A percentile compares a stretch with the other conserved stretches of the same genome.
These are phyloP conservation scores for Metarhizium anisopliae DNA, from an alignment of 2,329 filamentous ascomycete species.

Conservation along the genomic window DNA sequence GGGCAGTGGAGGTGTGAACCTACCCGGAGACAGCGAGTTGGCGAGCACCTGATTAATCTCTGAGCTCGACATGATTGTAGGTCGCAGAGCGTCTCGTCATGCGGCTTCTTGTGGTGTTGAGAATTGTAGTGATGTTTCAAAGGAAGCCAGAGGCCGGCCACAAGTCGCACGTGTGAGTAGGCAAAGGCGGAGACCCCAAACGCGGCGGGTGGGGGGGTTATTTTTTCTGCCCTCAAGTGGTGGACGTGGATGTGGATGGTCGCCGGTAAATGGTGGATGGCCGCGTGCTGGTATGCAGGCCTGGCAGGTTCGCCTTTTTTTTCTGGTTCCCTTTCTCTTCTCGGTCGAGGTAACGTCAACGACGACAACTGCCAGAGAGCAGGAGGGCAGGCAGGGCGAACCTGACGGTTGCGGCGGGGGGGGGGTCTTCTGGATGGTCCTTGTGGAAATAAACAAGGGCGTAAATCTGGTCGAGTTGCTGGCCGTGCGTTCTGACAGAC, in stretches of 20 bases:
- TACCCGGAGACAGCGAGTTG: slow-evolving; percentile 92
- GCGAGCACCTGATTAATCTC: slow-evolving; percentile 97
- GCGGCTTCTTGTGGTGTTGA: slow-evolving; percentile 19
- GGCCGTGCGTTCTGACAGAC: too few relatives aligned
- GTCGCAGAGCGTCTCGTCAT: slow-evolving; percentile 26
- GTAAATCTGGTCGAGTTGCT: too few relatives aligned
- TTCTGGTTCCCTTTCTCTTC: neutral
- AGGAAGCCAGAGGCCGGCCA: slow-evolving; percentile 3
- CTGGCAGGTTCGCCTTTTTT: neutral
- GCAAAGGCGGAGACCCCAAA: slow-evolving; percentile 9
- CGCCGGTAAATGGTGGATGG: neutral
- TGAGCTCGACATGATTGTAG: slow-evolving; percentile 59
- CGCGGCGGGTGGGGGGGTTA: slow-evolving; percentile 4
- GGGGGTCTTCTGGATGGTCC: neutral
- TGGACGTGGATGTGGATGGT: neutral
- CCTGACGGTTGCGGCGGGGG: neutral
- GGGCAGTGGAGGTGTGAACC: slow-evolving; percentile 24
- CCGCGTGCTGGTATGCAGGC: neutral
- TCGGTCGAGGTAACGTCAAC: neutral
- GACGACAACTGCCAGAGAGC: neutral
- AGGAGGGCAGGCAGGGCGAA: neutral
- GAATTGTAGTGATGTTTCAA: slow-evolving; percentile 3
- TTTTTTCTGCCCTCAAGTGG: slow-evolving; percentile 5
- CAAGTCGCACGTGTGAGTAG: slow-evolving; percentile 7
- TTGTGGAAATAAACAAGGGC: too few relatives aligned